Conservation (phyloP, 495 filamentous ascomycete species). For the Lepidopterella palustris region DNA sequence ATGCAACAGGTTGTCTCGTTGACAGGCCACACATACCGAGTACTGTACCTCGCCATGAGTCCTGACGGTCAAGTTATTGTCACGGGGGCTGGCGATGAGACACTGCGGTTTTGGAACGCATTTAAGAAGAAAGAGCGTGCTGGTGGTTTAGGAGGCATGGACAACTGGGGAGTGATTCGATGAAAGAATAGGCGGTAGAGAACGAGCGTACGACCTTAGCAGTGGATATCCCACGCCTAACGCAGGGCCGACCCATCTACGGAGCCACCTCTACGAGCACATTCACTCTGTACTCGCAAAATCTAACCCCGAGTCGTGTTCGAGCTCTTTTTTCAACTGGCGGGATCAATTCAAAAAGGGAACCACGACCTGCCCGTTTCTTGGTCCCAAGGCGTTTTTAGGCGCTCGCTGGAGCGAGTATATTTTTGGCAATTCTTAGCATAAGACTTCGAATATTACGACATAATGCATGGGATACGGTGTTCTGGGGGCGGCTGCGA, state of each 20-base stretch:
- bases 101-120: slow-evolving; percentile 91
- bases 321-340: no score
- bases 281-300: no score
- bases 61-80: slow-evolving; percentile 91
- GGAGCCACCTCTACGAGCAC: no score
- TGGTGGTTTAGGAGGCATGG: slow-evolving; percentile 24
- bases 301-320: no score
- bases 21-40: slow-evolving; percentile 92
- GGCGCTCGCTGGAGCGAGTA: background rate
- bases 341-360: no score
- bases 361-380: no score
- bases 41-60: slow-evolving; percentile 94
- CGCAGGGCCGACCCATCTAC: no score
- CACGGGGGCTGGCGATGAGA: slow-evolving; percentile 94
- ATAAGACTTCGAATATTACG: background rate
- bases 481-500: background rate
- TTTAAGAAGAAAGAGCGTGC: slow-evolving; percentile 59
- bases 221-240: no score
- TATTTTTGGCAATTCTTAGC: background rate
- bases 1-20: slow-evolving; percentile 95
- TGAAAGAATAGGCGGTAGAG: background rate
- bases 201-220: background rate
- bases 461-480: background rate
- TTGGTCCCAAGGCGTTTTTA: background rate
- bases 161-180: slow-evolving; percentile 27